phyloP scores from a whole-genome alignment of 257 asterid genomes.

The Solanum chiquidenum region DNA sequence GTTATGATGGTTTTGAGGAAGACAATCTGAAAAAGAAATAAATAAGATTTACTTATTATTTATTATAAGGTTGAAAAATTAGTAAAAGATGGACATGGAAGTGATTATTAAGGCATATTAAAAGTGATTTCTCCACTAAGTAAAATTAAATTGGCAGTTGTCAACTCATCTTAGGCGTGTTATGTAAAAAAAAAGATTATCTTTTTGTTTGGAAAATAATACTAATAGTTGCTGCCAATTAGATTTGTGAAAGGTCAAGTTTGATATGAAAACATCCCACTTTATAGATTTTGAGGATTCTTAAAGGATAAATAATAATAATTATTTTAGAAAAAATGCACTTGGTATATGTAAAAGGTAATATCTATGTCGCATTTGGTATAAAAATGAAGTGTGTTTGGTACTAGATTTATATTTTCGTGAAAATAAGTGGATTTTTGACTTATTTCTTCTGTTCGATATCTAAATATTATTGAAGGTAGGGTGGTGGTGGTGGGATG shows the following conservation, averaged over 20 bases:
- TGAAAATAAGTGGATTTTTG: background rate
- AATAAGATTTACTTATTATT: background rate
- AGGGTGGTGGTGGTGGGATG: no score
- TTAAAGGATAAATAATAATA: conserved; percentile 1
- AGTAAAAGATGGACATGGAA: conserved; percentile 3
- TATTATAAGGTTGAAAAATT: background rate
- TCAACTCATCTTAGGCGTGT: conserved; percentile 1
- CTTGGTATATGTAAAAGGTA: background rate
- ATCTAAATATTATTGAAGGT: background rate
- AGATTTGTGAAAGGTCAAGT: conserved; percentile 3
- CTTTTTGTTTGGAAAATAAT: background rate
- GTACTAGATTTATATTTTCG: background rate
- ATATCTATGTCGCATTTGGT: background rate
- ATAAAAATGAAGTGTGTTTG: background rate
- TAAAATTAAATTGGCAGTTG: conserved; percentile 6
- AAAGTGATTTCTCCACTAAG: conserved; percentile 8
- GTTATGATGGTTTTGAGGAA: background rate
- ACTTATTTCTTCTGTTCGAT: background rate
- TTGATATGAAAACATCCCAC: background rate
- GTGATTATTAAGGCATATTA: conserved; percentile 8
- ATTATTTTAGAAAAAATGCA: background rate
- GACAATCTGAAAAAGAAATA: background rate
- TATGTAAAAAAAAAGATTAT: background rate
- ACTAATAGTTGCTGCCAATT: background rate
- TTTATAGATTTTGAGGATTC: conserved; percentile 11